Evolutionary conservation across 2,329 filamentous ascomycete genomes (phyloP), one percentile per base, ranked within the genome.

Genomic region (Bipolaris gigantea): DNA sequence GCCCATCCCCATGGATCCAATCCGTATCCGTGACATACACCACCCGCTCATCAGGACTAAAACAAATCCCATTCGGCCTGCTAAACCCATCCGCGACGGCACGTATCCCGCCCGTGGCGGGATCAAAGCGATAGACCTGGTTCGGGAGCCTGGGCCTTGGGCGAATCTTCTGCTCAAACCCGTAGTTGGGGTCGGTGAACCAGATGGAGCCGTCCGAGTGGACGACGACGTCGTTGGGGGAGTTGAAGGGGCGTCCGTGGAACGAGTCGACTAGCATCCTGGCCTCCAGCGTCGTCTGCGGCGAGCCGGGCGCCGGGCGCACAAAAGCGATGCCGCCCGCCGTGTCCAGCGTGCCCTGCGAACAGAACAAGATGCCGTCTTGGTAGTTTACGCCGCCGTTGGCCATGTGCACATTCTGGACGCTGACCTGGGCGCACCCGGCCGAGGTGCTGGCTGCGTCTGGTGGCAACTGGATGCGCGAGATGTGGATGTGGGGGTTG

Each of bases 111-210:
- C 69, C 70, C 0, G 73, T 77, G 5, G 34, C 48, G 0, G 73
- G 72, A 39, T 75, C 69, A 53, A 73, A 79, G 23, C 76, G 67
- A 56, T 78, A 80, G 13, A 64, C 61, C 34, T 69, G 64, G 19
- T 62, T 64, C 0, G 63, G 65, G 1, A 71, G 53, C 38, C 61
- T 44, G 5, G 66, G 65, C 4, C 23, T 43, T 1, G 70, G 65
- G 18, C 63, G 62, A 27, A 64, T 63, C 13, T 57, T 60, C 36
- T 67, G 62, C 18, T 65, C 57, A 25, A 43, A 62, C 18, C 62
- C 66, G 27, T 64, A 68, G 25, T 65, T 53, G 6, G 76, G 74
- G 54, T 80, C 78, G 1, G 78, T 79, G 63, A 80, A 80, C 75
- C 77, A 80, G 49, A 80, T 73, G 16, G 73, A 72, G 36, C 75